Conservation (phyloP, 495 filamentous ascomycete species). For the Aspergillus wentii region DNA sequence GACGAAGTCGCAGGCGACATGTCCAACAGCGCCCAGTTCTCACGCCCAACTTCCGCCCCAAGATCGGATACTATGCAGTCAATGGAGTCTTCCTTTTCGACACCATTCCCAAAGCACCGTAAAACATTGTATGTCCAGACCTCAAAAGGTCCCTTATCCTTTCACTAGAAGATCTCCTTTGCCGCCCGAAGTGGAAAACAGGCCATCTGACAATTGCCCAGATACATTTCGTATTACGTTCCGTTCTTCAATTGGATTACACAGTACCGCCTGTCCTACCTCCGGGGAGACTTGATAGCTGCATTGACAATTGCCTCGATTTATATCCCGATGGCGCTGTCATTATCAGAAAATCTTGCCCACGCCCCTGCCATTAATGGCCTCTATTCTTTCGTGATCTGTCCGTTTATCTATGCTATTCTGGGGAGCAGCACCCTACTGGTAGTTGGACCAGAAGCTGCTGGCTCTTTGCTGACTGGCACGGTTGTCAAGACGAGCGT, state of each 20-base stretch:
- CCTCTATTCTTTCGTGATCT: slow-evolving; percentile 91
- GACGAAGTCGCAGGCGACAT: not conserved
- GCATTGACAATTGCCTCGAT: slow-evolving; percentile 89
- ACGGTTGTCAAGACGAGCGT: slow-evolving; percentile 77
- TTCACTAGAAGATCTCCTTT: no score
- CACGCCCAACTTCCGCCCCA: slow-evolving; percentile 12
- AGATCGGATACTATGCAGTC: slow-evolving; percentile 31
- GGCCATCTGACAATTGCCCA: slow-evolving; percentile 23
- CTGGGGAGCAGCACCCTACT: slow-evolving; percentile 87
- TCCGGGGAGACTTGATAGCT: slow-evolving; percentile 83
- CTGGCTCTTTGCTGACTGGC: slow-evolving; percentile 85
- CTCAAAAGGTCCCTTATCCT: no score
- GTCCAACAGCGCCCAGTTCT: slow-evolving; percentile 5
- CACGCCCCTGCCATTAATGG: slow-evolving; percentile 93
- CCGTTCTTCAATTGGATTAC: slow-evolving; percentile 84
- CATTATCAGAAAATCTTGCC: slow-evolving; percentile 86
- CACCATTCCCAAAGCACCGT: slow-evolving; percentile 24
- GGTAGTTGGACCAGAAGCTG: slow-evolving; percentile 94
- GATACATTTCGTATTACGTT: slow-evolving; percentile 91
- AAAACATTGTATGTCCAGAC: slow-evolving; percentile 28
- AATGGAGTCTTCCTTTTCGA: slow-evolving; percentile 23
- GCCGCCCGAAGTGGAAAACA: no score
- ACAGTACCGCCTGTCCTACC: slow-evolving; percentile 74
- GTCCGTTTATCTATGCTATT: slow-evolving; percentile 84
- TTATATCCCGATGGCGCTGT: slow-evolving; percentile 97